Evolutionary conservation across 345 rosid species (phyloP), one percentile per base, ranked within the genome.

Genomic region (Erodium maritimum): DNA sequence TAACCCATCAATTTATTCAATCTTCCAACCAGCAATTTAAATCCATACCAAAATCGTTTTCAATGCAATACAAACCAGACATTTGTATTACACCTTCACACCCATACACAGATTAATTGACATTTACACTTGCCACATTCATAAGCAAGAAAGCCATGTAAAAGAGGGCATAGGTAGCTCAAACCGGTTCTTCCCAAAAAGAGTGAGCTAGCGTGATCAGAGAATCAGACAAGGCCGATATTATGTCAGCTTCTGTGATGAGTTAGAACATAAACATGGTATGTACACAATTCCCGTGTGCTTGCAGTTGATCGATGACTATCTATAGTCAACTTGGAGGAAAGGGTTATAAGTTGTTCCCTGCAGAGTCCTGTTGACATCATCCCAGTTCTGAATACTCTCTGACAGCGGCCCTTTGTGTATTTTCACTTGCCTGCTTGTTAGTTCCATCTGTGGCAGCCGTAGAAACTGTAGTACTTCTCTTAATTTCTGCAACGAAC

Each of bases 361-460:
- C 19, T 75, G 77, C 66, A 89, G 69, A 2, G 86, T 77, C 65
- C 62, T 75, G 72, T 73, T 73, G 46, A 93, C 77, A 56, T 93
- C 94, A 67, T 85, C 89, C 95, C 95, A 93, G 60, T 93, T 93
- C 73, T 71, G 67, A 45, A 93, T 67, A 46, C 77, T 88, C 48
- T 75, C 86, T 0, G 91, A 78, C 45, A 93, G 67, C 4, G 79
- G 70, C 55, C 96, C 99, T 64, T 75, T 78, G 69, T 93, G 99
- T 73, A 93, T 93, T 42, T 93, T 93, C 54, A 93, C 90, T 58
- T 93, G 99, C 21, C 84, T 87, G 64, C 96, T 93, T 5, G 63
- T 78, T 63, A 93, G 68, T 52, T 79, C 65, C 83, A 74, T 77
- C 61, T 33, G 52, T 0, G 95, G 96, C 34, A 93, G 75, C 72